Evolutionary conservation across 208 protist species (phyloP).

Genomic region (Phytomonas francai): DNA sequence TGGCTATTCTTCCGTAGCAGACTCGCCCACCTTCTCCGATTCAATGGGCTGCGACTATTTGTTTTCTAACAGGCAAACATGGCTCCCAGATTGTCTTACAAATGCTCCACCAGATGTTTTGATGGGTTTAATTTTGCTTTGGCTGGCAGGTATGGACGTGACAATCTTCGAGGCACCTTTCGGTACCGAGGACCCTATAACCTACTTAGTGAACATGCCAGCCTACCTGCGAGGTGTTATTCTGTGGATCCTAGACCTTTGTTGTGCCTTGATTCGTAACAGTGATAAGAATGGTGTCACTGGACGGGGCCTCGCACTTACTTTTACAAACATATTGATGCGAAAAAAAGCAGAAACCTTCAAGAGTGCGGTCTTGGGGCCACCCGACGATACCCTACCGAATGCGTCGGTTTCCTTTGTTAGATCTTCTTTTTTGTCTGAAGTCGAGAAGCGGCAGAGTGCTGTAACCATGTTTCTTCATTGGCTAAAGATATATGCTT

Average conservation of each 20-base stretch:
- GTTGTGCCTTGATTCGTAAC: constrained; percentile 60
- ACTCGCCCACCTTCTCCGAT: constrained; percentile 37
- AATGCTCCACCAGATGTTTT: constrained; percentile 65
- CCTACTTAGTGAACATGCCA: constrained; percentile 65
- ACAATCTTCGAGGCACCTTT: constrained; percentile 59
- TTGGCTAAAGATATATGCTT: constrained; percentile 55
- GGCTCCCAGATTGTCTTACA: constrained; percentile 46
- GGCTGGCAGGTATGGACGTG: constrained; percentile 61
- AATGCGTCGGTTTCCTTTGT: neutral
- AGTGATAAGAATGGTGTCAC: constrained; percentile 52
- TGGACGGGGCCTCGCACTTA: constrained; percentile 52
- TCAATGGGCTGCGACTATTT: constrained; percentile 20
- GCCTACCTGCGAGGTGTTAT: constrained; percentile 58
- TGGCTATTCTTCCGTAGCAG: constrained; percentile 55
- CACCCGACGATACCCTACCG: neutral
- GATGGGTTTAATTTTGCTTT: constrained; percentile 60
- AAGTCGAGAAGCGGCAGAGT: constrained; percentile 35
- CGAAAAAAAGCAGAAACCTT: constrained; percentile 16
- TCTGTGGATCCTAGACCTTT: constrained; percentile 66
- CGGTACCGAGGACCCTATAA: constrained; percentile 52
- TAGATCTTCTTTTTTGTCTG: constrained; percentile 20
- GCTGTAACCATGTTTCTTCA: constrained; percentile 51
- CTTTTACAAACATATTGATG: constrained; percentile 65
- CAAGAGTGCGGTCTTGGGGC: neutral
- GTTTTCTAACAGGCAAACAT: constrained; percentile 66